These are phyloP conservation scores for Paecilomyces dactylethromorphus DNA, from an alignment of 2,329 filamentous ascomycete genomes.

Conservation along the genomic window DNA sequence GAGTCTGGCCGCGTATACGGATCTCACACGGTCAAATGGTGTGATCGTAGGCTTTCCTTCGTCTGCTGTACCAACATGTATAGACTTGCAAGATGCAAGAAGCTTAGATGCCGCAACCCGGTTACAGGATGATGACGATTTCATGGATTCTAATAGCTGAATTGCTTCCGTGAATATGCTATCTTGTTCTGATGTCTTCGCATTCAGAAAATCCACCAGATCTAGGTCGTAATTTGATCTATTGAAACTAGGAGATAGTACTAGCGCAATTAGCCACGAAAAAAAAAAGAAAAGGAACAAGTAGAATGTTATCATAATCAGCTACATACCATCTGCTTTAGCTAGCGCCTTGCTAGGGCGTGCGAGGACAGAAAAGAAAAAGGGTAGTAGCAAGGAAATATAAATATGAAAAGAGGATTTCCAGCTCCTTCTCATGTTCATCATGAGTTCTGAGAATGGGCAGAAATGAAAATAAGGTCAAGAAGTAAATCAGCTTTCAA, in stretches of 20 bases:
- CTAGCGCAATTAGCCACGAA: background rate
- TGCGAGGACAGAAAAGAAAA: background rate
- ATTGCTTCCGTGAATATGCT: constrained; percentile 37
- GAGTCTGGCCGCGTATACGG: constrained; percentile 55
- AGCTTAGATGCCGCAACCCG: constrained; percentile 47
- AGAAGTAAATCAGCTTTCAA: background rate
- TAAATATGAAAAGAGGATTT: background rate
- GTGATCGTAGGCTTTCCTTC: constrained; percentile 14
- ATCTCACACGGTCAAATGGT: constrained; percentile 41
- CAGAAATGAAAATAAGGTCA: background rate
- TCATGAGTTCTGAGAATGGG: background rate
- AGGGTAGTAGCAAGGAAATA: background rate
- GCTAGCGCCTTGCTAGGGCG: background rate
- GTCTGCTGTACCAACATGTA: constrained; percentile 31
- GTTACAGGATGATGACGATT: constrained; percentile 45
- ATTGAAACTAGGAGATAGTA: constrained; percentile 5
- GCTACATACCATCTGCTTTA: background rate
- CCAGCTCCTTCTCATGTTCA: background rate
- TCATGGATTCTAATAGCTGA: constrained; percentile 38
- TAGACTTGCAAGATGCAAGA: constrained; percentile 47
- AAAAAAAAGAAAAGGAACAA: background rate
- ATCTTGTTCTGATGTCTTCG: constrained; percentile 18
- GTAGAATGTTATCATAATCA: background rate
- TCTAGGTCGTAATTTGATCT: constrained; percentile 15
- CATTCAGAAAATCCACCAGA: constrained; percentile 19